Evolutionary conservation across 106 monocot species (phyloP), one percentile per base, ranked within the genome.

Genomic region (Acorus calamus): DNA sequence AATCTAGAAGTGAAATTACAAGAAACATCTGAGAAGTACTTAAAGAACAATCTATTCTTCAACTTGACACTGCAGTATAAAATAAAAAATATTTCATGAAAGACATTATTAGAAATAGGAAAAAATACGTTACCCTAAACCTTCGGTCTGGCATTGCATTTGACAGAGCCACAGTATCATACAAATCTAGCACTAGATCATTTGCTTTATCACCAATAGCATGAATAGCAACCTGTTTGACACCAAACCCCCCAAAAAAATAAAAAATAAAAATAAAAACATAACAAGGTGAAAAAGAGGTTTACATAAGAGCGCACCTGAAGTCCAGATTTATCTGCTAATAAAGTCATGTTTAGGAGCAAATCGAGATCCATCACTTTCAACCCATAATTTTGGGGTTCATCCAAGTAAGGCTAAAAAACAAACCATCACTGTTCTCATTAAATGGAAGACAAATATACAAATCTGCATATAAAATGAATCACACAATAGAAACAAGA

Each of bases 201-300:
- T 94, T 94, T 68, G 94, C 89, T 86, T 94, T 90, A 62, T 94
- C 90, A 66, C 94, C 94, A 63, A 94, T 94, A 47, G 94, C 94
- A 80, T 94, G 94, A 71, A 94, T 78, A 41, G 94, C 94, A 79
- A 94, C 78, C 94, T 94, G 60, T 69, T 44, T 7, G 56, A 53
- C 52, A 57, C 53, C 47, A 63, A 7, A n/a, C 14, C 28, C 28
- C 0, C 28, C 28, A 28, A 28, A 28, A 28, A 0, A 28, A 28
- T 0, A 28, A 28, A 28, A 28, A 28, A 0, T 28, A 28, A 28
- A 28, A 28, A 0, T 28, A 28, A 28, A 28, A 28, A 28, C 28
- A 28, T 28, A 28, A 28, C 28, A 28, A 28, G 28, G 28, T 28
- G 54, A 52, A 56, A 43, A 71, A 51, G 6, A 59, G 56, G 3